These are phyloP conservation scores for Talaromyces sp. DNA, from an alignment of 2,329 filamentous ascomycete species.

Conservation along the genomic window DNA sequence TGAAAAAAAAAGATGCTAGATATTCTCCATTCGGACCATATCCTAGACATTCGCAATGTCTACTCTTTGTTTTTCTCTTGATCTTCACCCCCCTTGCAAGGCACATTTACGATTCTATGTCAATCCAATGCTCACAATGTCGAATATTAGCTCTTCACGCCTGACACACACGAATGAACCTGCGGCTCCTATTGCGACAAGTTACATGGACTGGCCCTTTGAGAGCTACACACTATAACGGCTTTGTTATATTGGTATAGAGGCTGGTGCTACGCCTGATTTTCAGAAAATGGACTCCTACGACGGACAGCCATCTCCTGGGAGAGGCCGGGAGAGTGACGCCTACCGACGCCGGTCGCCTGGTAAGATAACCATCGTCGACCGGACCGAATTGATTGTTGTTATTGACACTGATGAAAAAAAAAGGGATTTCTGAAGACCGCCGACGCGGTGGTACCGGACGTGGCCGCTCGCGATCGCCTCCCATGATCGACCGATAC, in stretches of 20 bases:
- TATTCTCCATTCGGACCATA: background rate
- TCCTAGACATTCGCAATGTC: background rate
- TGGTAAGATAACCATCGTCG: conserved; percentile 28
- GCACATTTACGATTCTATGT: background rate
- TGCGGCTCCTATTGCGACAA: background rate
- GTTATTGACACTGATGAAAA: background rate
- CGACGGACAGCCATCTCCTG: conserved; percentile 42
- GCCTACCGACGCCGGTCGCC: conserved; percentile 44
- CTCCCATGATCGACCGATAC: conserved; percentile 59
- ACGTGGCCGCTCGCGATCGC: conserved; percentile 56
- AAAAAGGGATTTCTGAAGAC: conserved; percentile 31
- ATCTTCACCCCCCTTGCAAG: background rate
- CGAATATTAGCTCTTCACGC: conserved; percentile 29
- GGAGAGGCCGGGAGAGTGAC: conserved; percentile 40
- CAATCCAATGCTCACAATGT: conserved; percentile 35
- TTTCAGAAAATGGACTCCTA: conserved; percentile 42
- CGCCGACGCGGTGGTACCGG: conserved; percentile 33
- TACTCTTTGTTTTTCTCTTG: conserved; percentile 2
- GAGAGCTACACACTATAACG: background rate
- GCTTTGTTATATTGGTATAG: background rate
- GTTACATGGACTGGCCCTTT: background rate
- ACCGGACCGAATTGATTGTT: background rate
- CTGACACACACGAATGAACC: conserved; percentile 4
- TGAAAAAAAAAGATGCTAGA: background rate
- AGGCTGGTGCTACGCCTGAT: background rate